Evolutionary conservation across 441 rosid species (phyloP).

Genomic region (Populus hybrid): DNA sequence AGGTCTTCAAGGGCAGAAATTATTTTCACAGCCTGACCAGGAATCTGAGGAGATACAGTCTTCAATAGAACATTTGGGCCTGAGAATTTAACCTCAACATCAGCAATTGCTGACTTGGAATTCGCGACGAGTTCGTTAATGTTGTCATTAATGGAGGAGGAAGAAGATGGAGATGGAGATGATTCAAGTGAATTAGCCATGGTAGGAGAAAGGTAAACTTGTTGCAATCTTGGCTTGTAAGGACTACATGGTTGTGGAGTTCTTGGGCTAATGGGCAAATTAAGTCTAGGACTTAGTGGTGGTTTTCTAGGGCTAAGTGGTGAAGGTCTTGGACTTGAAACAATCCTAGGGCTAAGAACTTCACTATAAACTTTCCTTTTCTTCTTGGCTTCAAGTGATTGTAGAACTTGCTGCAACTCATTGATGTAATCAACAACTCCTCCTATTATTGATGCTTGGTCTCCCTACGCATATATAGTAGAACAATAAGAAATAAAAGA

Average conservation of each 20-base stretch:
- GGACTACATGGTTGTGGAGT: conserved; percentile 82
- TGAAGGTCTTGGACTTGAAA: conserved; percentile 56
- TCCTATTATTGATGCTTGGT: conserved; percentile 97
- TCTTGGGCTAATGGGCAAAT: conserved; percentile 83
- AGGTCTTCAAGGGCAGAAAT: conserved; percentile 76
- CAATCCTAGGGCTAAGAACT: conserved; percentile 73
- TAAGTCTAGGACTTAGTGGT: conserved; percentile 71
- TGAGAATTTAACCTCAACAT: conserved; percentile 86
- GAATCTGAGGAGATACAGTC: conserved; percentile 71
- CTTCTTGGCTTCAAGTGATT: conserved; percentile 85
- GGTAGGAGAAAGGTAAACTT: conserved; percentile 39
- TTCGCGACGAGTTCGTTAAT: conserved; percentile 71
- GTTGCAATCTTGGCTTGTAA: conserved; percentile 53
- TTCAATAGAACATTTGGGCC: conserved; percentile 74
- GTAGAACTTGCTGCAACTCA: conserved; percentile 89
- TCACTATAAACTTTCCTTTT: conserved; percentile 85
- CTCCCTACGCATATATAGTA: conserved; percentile 48
- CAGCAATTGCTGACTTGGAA: conserved; percentile 77
- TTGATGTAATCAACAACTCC: no score
- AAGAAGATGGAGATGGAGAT: conserved; percentile 62
- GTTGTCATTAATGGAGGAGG: conserved; percentile 46
- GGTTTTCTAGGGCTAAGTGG: conserved; percentile 81
- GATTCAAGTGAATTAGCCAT: conserved; percentile 34
- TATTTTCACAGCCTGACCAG: conserved; percentile 79
- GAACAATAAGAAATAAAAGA: neutral